These are phyloP conservation scores for Amanita polypyramis DNA, from an alignment of 768 basidiomycete species.

Conservation along the genomic window DNA sequence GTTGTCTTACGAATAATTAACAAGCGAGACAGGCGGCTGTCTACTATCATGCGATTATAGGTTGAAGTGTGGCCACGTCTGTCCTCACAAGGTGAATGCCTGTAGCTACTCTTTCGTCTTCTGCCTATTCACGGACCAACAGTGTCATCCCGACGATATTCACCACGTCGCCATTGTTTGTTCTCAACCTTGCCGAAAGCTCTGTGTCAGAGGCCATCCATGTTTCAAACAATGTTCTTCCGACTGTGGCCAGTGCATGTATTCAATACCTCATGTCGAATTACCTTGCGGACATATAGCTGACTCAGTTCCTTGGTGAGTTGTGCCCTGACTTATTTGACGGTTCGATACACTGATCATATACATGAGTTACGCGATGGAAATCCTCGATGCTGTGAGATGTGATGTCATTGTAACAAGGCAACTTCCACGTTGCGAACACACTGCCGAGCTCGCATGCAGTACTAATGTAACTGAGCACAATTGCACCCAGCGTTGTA, in stretches of 20 bases:
- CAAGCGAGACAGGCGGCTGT: slow-evolving; percentile 41
- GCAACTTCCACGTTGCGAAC: slow-evolving; percentile 42
- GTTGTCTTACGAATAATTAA: neutral
- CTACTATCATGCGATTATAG: slow-evolving; percentile 40
- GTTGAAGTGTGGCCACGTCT: slow-evolving; percentile 53
- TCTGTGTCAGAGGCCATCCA: slow-evolving; percentile 49
- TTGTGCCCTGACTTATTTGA: neutral
- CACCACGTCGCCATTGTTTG: slow-evolving; percentile 41
- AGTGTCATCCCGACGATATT: slow-evolving; percentile 57
- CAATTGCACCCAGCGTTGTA: slow-evolving; percentile 33
- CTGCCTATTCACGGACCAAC: neutral
- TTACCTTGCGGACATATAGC: slow-evolving; percentile 51
- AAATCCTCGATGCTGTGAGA: slow-evolving; percentile 29
- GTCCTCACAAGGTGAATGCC: slow-evolving; percentile 43
- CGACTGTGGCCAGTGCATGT: slow-evolving; percentile 42
- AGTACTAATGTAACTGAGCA: slow-evolving; percentile 27
- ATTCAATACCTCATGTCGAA: slow-evolving; percentile 31
- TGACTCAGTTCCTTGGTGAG: slow-evolving; percentile 39
- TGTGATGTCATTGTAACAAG: slow-evolving; percentile 37
- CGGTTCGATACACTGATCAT: neutral
- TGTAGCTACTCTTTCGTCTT: neutral
- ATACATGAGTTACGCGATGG: slow-evolving; percentile 30
- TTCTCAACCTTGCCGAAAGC: slow-evolving; percentile 33
- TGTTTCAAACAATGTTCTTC: slow-evolving; percentile 41
- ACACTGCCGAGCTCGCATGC: slow-evolving; percentile 36